Evolutionary conservation across 2,329 filamentous ascomycete genomes (phyloP), one percentile per base, ranked within the genome.

Genomic region (Madurella mycetomatis): DNA sequence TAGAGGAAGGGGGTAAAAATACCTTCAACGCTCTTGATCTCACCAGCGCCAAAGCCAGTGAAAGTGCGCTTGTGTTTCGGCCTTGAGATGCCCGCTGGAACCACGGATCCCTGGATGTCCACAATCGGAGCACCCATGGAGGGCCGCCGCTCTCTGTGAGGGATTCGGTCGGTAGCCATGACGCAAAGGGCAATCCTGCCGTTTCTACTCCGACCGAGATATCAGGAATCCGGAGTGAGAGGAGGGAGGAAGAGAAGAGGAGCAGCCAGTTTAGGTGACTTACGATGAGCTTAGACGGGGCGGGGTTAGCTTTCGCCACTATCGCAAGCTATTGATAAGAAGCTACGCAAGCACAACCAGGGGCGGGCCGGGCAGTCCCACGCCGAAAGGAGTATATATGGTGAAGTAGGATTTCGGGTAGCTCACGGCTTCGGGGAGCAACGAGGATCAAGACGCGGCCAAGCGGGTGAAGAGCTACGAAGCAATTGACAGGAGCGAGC

Each of bases 61-160:
- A 89, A 88, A n/a, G 92, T 97, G 63, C 94, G 84, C 79, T 90
- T 96, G 77, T 99, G 94, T 76, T 97, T 99, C 44, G 94, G 94
- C 57, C 94, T 82, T 25, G 82, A 84, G 73, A 88, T 86, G 69
- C 95, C 92, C 41, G 86, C 86, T 41, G 91, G 90, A n/a, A 87
- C 87, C 54, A 96, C 84, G 16, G 89, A 86, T 61, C 91, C 92
- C 71, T 89, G 81, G 59, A 97, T 86, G 69, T 96, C 90, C 60
- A 88, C 83, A 64, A 96, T 86, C 45, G 92, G 92, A 64, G 89
- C 89, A 62, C 87, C 84, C 54, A 82, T 86, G 17, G 90, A 95
- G 55, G 88, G 90, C 62, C 83, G 88, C 64, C 92, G 86, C 78
- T 96, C 85, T 61, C 90, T 82, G 41, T 75, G 73, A 49, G 81